A percentile compares a stretch with the other conserved stretches of the same genome.
Conservation (phyloP, 2,329 filamentous ascomycete genomes). For the Ophiostoma sp. region DNA sequence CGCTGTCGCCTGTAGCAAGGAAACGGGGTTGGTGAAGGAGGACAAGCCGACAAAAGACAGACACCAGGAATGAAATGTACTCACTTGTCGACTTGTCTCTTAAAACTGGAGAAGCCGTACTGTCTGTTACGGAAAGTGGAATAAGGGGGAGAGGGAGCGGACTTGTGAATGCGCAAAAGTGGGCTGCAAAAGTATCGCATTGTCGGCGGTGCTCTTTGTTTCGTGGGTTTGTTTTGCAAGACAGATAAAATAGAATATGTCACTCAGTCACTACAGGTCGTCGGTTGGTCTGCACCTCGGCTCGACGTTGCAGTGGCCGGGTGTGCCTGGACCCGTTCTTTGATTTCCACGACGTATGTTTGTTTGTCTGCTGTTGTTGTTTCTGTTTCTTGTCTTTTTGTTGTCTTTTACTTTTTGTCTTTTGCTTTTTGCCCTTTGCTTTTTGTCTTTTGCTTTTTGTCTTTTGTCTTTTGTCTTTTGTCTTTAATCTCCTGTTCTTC, state of each 20-base stretch:
- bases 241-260: too few relatives aligned
- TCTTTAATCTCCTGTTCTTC: too few relatives aligned
- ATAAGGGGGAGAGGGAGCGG: slow-evolving; percentile 8
- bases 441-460: not conserved
- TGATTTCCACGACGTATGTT: not conserved
- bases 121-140: slow-evolving; percentile 14
- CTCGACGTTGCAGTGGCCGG: slow-evolving; percentile 14
- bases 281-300: slow-evolving; percentile 19
- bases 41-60: not conserved
- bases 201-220: too few relatives aligned
- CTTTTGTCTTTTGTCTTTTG: not conserved
- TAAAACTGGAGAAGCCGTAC: slow-evolving; percentile 9
- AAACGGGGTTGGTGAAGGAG: too few relatives aligned
- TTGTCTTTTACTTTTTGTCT: not conserved
- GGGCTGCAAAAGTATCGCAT: too few relatives aligned
- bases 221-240: too few relatives aligned
- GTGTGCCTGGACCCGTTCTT: slow-evolving; percentile 12
- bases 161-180: not conserved
- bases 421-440: not conserved
- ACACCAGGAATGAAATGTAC: too few relatives aligned
- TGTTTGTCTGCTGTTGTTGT: slow-evolving; percentile 11
- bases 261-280: not conserved
- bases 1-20: too few relatives aligned
- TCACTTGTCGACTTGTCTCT: not conserved
- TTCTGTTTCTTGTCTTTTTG: not conserved